Base-by-base conservation (phyloP, 805 yeast genomes). In the Candida maesae region DNA sequence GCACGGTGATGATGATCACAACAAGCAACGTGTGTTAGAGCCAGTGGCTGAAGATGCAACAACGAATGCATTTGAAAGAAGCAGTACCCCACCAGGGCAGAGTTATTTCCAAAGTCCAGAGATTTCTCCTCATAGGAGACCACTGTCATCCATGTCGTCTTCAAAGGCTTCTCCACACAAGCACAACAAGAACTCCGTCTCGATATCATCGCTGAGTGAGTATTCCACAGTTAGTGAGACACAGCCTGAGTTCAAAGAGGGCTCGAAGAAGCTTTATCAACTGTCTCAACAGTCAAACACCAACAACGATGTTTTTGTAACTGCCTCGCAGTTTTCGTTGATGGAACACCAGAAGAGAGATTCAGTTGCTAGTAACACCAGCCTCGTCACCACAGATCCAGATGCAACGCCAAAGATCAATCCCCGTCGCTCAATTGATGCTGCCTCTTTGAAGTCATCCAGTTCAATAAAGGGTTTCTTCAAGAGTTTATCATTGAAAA, bases 241-340 rank as follows among this genome's bases (percentile, higher is more conserved):
- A n/a, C 28, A 27, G 17, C 27, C 20, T 2, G 38, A 41, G 2
- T 12, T 20, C 9, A 41, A 32, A 20, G 47, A 39, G 8, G 41
- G 38, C 29, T 33, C 36, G 15, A 43, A 40, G 20, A 43, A 45
- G 25, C 11, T 52, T 6, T 53, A 55, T 32, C 50, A 47, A 19
- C 27, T 54, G 26, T 47, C 55, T 1, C 27, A 30, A 7, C 38
- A 28, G 8, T 45, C 55, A 3, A 36, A 35, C 5, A 47, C 59
- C 4, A 45, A 48, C 29, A 58, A 53, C 17, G 71, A 66, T 25
- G 59, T 63, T 3, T 67, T 56, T 51, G 66, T 63, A 12, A 67
- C 72, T 2, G 72, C 72, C 1, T 55, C 67, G 0, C 69, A 67
- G 39, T 58, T 67, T 20, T 53, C 61, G 8, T 43, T 58, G 10